Evolutionary conservation across 768 basidiomycete species (phyloP), one percentile per base, ranked within the genome.

Genomic region (Amanita brunnescens): DNA sequence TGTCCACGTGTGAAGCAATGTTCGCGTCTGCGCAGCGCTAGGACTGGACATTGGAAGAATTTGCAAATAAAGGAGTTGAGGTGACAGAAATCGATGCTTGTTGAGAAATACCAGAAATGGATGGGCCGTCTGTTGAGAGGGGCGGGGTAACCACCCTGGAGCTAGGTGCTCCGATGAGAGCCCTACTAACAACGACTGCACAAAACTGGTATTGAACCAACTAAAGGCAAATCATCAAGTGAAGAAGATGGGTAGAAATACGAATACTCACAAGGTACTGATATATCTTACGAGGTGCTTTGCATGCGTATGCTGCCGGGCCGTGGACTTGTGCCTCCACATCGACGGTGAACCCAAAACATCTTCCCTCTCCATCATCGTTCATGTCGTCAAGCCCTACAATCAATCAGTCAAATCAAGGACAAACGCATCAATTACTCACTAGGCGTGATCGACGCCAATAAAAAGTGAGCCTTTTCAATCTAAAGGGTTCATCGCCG

Each of bases 81-180:
- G 1, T 80, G 79, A 0, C 76, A 72, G 2, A 89, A 61, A 62
- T 91, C 87, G 51, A 89, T 81, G 65, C 87, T 88, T 0, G 85
- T 62, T 85, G 79, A 0, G 87, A 90, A 29, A 81, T 83, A 3
- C 80, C 84, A 0, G 82, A 85, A 42, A 80, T 66, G 0, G 80
- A 86, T 1, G 83, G 83, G 2, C 79, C 79, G 53, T 87, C 86
- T 0, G 80, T 86, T 4, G 83, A 84, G 3, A 88, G 72, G 0
- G 87, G 84, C 5, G 85, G 85, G 0, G 87, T 87, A 9, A 85
- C 84, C 10, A 65, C 70, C 33, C 83, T 85, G 10, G 84, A 85
- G 60, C 78, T 81, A 81, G 0, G 85, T 86, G 53, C 80, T 85
- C 0, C 84, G 86, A 30, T 83, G 77, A 16, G 86, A 82, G 71